Base-by-base conservation (phyloP, 2,329 filamentous ascomycete genomes). In the Ophiostoma tasmaniense region DNA sequence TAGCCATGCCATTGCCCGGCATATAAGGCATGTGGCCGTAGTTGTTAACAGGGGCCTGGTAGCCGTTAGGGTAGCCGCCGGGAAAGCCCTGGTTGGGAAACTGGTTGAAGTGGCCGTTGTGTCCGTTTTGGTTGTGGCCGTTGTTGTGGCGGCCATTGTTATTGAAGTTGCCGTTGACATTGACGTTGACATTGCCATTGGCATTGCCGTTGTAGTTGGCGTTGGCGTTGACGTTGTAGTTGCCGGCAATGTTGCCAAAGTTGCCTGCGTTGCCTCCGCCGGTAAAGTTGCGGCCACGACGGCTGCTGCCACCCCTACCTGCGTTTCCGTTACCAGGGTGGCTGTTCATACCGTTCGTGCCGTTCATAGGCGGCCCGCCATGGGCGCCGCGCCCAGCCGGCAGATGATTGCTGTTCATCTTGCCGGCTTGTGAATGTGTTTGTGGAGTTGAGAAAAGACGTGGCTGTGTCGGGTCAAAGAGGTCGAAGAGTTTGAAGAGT, bases 331-430 rank as follows among this genome's bases (percentile, higher is more conserved):
- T 79, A 30, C 59, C 66, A 30, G 50, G 55, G 30, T 68, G 62
- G n/a, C 69, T 64, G 72, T 77, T 77, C 70, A 78, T 67, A n/a
- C 74, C 74, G 59, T 66, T 67, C 42, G 55, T 67, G 25, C 74
- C 74, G 59, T 66, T 67, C 42, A 64, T 50, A 50, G 66, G 68
- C 17, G 76, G 80, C 81, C 67, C 70, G 81, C 83, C 81, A 86
- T 83, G 78, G 83, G 83, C 80, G 88, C 87, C 68, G 50, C 71
- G 71, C 84, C 89, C 89, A 86, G 87, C 87, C 87, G 88, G 87
- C 87, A 90, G 87, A 89, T 89, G 87, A 85, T 83, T 85, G 80
- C 83, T 83, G 82, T 88, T 90, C 89, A 92, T 92, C 88, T 85
- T 91, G 86, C 86, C 87, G 87, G 85, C 85, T 81, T 86, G 84